Conservation (phyloP, 768 basidiomycete genomes). For the Tubosaeta brunneosetosa region DNA sequence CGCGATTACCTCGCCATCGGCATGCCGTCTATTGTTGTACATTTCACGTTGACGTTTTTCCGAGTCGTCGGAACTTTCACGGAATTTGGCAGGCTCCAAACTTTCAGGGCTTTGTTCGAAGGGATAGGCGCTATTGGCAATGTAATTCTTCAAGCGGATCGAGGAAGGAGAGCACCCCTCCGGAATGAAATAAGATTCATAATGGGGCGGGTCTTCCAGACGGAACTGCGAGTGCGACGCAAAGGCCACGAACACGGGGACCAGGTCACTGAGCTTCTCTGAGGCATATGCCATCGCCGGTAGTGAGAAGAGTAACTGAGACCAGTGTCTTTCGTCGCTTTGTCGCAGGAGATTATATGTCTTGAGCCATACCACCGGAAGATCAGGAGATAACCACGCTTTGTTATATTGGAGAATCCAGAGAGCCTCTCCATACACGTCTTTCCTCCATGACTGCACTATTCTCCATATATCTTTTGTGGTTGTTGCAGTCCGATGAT, state of each 20-base stretch:
- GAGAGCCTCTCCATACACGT: not conserved
- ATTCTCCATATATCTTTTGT: not conserved
- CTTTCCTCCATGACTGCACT: conserved; percentile 5
- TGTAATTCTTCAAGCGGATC: not conserved
- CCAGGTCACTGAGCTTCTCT: conserved; percentile 4
- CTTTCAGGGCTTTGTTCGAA: not conserved
- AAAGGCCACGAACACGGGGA: conserved; percentile 31
- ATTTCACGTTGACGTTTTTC: not conserved
- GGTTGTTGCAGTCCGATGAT: not conserved
- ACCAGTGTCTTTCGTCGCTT: conserved; percentile 6
- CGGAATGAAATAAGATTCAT: conserved; percentile 6
- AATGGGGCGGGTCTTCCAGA: conserved; percentile 9
- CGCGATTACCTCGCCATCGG: not conserved
- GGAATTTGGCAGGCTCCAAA: not conserved
- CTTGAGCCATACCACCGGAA: conserved; percentile 22
- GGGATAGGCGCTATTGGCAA: not conserved
- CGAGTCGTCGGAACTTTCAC: not conserved
- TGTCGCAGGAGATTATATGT: conserved; percentile 22
- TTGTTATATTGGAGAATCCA: conserved; percentile 16
- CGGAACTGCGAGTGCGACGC: conserved; percentile 11
- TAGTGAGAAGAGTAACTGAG: conserved; percentile 25
- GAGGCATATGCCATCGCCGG: conserved; percentile 27
- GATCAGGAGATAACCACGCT: conserved; percentile 20
- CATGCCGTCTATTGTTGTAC: not conserved
- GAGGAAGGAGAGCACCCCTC: not conserved